Conservation (phyloP, 2,329 filamentous ascomycete species). For the Stagonosporopsis tanaceti region DNA sequence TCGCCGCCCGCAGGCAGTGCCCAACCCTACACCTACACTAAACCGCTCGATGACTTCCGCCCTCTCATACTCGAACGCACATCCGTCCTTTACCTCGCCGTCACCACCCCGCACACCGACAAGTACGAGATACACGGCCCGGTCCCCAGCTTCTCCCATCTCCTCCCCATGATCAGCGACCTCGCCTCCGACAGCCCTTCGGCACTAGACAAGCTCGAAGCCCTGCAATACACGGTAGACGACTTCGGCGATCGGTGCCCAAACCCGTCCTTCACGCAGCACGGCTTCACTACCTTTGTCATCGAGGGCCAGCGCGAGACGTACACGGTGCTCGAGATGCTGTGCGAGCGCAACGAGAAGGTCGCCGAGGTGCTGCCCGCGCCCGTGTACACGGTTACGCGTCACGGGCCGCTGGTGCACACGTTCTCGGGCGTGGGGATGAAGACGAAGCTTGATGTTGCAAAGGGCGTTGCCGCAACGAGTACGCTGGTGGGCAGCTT, state of each 20-base stretch:
- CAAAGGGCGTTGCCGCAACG: slow-evolving; percentile 13
- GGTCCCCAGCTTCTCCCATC: slow-evolving; percentile 21
- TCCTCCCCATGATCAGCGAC: slow-evolving; percentile 27
- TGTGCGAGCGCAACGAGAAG: slow-evolving; percentile 18
- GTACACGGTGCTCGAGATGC: slow-evolving; percentile 23
- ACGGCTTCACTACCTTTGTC: slow-evolving; percentile 25
- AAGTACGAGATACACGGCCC: slow-evolving; percentile 30
- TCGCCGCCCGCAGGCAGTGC: background rate
- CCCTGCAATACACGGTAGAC: background rate
- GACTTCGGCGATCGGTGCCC: slow-evolving; percentile 12
- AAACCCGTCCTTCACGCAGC: slow-evolving; percentile 3
- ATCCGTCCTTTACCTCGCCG: slow-evolving; percentile 37
- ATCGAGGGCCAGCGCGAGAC: slow-evolving; percentile 27
- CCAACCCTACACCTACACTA: slow-evolving; percentile 1
- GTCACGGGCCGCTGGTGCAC: slow-evolving; percentile 26
- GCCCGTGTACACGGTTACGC: slow-evolving; percentile 30
- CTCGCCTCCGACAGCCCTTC: slow-evolving; percentile 24
- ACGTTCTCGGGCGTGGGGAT: background rate
- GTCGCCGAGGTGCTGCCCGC: slow-evolving; percentile 21
- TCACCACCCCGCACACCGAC: slow-evolving; percentile 34
- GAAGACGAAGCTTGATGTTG: background rate
- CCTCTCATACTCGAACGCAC: slow-evolving; percentile 1
- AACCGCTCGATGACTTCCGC: slow-evolving; percentile 28
- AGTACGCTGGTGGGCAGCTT: slow-evolving; percentile 18
- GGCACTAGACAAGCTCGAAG: slow-evolving; percentile 32